Conservation (phyloP, 768 basidiomycete species). For the Mycena alexandri region DNA sequence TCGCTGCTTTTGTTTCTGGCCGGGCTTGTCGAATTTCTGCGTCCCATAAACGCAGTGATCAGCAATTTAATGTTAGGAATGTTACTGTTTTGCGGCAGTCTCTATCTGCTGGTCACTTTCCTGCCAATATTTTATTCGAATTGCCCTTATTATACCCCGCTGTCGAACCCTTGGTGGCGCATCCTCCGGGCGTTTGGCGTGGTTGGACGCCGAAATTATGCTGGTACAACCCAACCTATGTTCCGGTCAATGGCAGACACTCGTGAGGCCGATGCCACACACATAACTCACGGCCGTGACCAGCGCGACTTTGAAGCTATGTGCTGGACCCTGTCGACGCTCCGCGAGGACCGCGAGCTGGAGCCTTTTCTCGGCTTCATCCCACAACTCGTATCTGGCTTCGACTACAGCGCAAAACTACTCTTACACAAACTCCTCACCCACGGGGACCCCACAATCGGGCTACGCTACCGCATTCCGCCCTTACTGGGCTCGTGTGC, state of each 20-base stretch:
- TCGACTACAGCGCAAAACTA: slow-evolving; percentile 55
- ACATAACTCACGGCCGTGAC: slow-evolving; percentile 51
- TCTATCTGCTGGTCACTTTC: slow-evolving; percentile 50
- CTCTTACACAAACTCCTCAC: slow-evolving; percentile 49
- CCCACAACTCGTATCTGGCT: slow-evolving; percentile 50
- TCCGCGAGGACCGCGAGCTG: slow-evolving; percentile 51
- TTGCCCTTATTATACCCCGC: slow-evolving; percentile 53
- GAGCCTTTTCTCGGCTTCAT: slow-evolving; percentile 53
- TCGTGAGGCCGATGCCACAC: slow-evolving; percentile 50
- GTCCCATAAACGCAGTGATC: slow-evolving; percentile 50
- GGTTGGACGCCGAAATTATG: slow-evolving; percentile 42
- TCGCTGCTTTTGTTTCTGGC: slow-evolving; percentile 65
- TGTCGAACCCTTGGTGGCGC: slow-evolving; percentile 49
- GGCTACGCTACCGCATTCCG: slow-evolving; percentile 52
- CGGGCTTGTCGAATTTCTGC: slow-evolving; percentile 60
- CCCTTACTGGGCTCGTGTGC: slow-evolving; percentile 49
- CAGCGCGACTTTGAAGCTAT: slow-evolving; percentile 55
- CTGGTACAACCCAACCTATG: slow-evolving; percentile 36
- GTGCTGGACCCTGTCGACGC: slow-evolving; percentile 53
- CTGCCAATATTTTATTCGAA: slow-evolving; percentile 49
- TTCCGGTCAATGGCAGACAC: slow-evolving; percentile 45
- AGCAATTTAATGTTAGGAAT: slow-evolving; percentile 48
- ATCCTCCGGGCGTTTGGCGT: slow-evolving; percentile 44
- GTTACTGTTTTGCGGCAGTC: slow-evolving; percentile 43
- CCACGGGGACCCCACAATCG: slow-evolving; percentile 47